Conservation (phyloP, 1,284 basidiomycete genomes). For the Microbotryum silenes-acaulis region DNA sequence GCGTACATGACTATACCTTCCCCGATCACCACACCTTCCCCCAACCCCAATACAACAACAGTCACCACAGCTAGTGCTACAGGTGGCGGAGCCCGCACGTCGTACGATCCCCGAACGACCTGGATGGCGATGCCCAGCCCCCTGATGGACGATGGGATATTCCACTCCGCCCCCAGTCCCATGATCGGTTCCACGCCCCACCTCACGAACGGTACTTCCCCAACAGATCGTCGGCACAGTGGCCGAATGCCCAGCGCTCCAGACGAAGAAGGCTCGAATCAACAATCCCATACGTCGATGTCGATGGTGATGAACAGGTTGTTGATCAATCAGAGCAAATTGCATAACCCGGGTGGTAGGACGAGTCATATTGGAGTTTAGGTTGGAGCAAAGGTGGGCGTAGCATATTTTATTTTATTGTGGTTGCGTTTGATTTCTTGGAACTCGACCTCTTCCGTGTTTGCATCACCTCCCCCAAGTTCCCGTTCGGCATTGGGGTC, state of each 20-base stretch:
- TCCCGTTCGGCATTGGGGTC: too few species aligned
- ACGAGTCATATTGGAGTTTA: slow-evolving; percentile 85
- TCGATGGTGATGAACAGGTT: slow-evolving; percentile 43
- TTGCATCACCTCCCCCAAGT: too few species aligned
- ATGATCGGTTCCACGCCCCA: slow-evolving; percentile 6
- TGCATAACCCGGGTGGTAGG: slow-evolving; percentile 82
- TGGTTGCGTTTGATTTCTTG: neutral
- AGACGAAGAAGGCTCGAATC: slow-evolving; percentile 12
- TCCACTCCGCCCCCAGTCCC: slow-evolving; percentile 29
- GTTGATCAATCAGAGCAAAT: slow-evolving; percentile 86
- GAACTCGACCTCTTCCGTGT: too few species aligned
- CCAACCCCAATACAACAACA: slow-evolving; percentile 4
- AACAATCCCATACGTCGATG: slow-evolving; percentile 13
- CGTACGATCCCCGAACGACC: neutral
- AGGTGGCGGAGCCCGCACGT: neutral
- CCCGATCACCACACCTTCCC: neutral
- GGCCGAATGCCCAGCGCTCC: slow-evolving; percentile 21
- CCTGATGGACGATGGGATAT: slow-evolving; percentile 14
- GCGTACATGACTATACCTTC: slow-evolving; percentile 58
- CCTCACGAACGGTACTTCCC: neutral
- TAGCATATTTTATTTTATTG: neutral
- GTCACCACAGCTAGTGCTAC: slow-evolving; percentile 13
- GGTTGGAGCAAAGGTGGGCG: neutral
- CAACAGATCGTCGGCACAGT: slow-evolving; percentile 6
- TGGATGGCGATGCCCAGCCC: slow-evolving; percentile 3